A percentile compares a stretch with the other conserved stretches of the same genome.
These are phyloP conservation scores for Leishmania guyanensis DNA, from an alignment of 208 protist species.

Conservation along the genomic window DNA sequence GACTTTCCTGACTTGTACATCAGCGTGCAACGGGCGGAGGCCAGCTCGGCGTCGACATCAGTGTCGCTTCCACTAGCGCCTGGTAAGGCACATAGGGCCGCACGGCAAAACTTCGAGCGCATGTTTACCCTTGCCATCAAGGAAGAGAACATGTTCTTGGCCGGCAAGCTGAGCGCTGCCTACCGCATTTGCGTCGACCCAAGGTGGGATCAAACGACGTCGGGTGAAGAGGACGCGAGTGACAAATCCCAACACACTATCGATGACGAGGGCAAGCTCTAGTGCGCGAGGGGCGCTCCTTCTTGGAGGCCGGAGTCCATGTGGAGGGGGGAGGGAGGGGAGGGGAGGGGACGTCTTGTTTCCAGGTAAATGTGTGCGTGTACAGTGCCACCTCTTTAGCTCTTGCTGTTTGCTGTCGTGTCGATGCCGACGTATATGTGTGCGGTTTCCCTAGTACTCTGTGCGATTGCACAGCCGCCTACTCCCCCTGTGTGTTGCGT, in stretches of 20 bases:
- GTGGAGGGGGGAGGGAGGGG: not conserved
- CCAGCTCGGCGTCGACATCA: not conserved
- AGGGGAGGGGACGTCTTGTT: not conserved
- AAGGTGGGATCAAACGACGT: conserved; percentile 49
- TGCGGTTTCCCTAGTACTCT: not conserved
- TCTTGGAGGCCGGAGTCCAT: not conserved
- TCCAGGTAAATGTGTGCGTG: not conserved
- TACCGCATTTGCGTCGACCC: conserved; percentile 79
- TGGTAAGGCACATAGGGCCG: conserved; percentile 39
- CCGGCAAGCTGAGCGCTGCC: conserved; percentile 80
- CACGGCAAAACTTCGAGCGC: conserved; percentile 60
- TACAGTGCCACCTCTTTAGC: not conserved
- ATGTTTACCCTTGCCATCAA: conserved; percentile 64
- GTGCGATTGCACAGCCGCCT: not conserved
- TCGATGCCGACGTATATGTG: not conserved
- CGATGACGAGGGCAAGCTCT: not conserved
- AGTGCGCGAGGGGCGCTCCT: conserved; percentile 1
- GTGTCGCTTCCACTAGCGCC: conserved; percentile 33
- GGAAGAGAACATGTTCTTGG: conserved; percentile 67
- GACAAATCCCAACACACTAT: not conserved
- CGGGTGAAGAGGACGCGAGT: conserved; percentile 5
- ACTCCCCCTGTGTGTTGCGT: not conserved
- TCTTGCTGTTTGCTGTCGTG: not conserved
- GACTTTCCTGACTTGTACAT: conserved; percentile 24
- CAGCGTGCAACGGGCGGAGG: conserved; percentile 14